Evolutionary conservation across 495 filamentous ascomycete species (phyloP), one percentile per base, ranked within the genome.

Genomic region (Hapsidospora chrysogenum): DNA sequence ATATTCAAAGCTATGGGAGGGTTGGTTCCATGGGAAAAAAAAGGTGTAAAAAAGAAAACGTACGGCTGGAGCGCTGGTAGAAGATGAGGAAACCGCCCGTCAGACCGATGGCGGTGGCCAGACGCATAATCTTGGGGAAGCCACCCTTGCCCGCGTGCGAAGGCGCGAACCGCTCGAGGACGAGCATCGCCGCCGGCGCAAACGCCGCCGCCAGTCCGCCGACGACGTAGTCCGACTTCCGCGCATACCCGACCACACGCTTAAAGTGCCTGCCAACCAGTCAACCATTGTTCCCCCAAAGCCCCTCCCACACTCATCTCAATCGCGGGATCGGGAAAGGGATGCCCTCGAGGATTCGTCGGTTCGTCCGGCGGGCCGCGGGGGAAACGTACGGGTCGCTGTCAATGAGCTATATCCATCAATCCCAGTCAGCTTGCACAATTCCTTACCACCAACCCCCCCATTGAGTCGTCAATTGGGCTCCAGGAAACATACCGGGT

Each of bases 221-320:
- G 41, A 74, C 57, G 6, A 61, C 68, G 49, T 89, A 96, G 58
- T 97, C 89, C 28, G 70, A 77, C 21, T 72, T 57, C 18, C 89
- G 74, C 34, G 85, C 80, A 68, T 96, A 97, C 48, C 72, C 55
- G 35, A 92, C 51, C 29, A 96, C 89, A 48, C 92, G 78, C 52
- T 65, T 79, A 60, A 96, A 73, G 56, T 97, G 87, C 43, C 92
- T 96, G 36, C 9, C 13, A 45, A 43, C 39, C 38, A 18, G 45
- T 54, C 34, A 52, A 46, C 26, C 10, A 45, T 14, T 32, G 22
- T 31, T 10, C 17, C 20, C 16, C 17, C 31, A 22, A 21, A 14
- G 14, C 31, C 0, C 4, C 15, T 3, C 13, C 4, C n/a, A n/a
- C n/a, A n/a, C n/a, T n/a, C n/a, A n/a, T n/a, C n/a, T n/a, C n/a